A percentile compares a stretch with the other conserved stretches of the same genome.
Conservation (phyloP, 768 basidiomycete genomes). For the Leccinum arenicola region DNA sequence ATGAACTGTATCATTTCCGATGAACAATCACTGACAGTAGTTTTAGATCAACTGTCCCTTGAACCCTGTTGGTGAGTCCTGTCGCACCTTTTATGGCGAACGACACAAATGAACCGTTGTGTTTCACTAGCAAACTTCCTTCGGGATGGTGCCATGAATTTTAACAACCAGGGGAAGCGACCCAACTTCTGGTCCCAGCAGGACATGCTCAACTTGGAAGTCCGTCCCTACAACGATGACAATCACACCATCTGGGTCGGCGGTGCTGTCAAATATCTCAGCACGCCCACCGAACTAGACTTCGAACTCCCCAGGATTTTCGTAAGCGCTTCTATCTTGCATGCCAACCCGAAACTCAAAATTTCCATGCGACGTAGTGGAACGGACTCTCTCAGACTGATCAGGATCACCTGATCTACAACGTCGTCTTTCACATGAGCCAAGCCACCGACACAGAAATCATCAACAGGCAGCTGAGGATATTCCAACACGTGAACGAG, state of each 20-base stretch:
- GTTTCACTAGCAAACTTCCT: conserved; percentile 35
- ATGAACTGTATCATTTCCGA: not conserved
- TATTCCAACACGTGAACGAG: conserved; percentile 38
- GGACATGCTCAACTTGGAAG: conserved; percentile 31
- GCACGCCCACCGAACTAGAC: conserved; percentile 36
- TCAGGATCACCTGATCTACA: too few species aligned
- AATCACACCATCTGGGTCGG: conserved; percentile 41
- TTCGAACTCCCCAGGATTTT: conserved; percentile 40
- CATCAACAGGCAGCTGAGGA: conserved; percentile 28
- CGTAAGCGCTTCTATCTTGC: conserved; percentile 7
- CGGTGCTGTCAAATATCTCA: conserved; percentile 38
- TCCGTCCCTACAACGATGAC: conserved; percentile 36
- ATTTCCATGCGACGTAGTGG: conserved; percentile 22
- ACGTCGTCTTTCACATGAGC: too few species aligned
- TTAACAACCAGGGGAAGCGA: conserved; percentile 38
- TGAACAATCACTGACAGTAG: not conserved
- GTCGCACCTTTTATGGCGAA: too few species aligned
- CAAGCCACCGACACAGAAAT: conserved; percentile 18
- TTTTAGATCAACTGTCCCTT: conserved; percentile 36
- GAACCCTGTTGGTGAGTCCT: conserved; percentile 34
- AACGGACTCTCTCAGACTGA: conserved; percentile 4
- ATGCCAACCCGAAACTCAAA: not conserved
- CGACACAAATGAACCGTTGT: not conserved
- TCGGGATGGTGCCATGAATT: conserved; percentile 38
- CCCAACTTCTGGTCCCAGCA: conserved; percentile 39